Conservation (phyloP, 2,329 filamentous ascomycete species). For the Penicillium freii region DNA sequence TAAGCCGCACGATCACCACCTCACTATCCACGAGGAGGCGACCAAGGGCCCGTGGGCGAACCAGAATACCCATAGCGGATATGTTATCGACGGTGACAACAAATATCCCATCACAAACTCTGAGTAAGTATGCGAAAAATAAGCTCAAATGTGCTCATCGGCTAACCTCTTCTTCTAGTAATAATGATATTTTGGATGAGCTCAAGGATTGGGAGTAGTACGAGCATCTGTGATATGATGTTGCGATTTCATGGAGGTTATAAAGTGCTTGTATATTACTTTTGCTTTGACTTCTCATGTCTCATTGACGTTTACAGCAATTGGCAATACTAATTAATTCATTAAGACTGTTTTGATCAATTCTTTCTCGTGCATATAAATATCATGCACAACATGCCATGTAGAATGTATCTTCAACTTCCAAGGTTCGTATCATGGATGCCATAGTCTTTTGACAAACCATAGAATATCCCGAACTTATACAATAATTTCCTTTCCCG, state of each 20-base stretch:
- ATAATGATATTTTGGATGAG: conserved; percentile 12
- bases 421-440: too few species aligned
- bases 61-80: conserved; percentile 11
- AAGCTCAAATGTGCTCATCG: not conserved
- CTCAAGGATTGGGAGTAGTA: conserved; percentile 19
- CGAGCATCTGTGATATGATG: not conserved
- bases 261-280: conserved; percentile 19
- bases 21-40: conserved; percentile 4
- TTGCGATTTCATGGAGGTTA: not conserved
- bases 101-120: not conserved
- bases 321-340: not conserved
- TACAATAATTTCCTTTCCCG: not conserved
- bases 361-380: too few species aligned
- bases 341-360: not conserved
- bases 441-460: too few species aligned
- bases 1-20: not conserved
- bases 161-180: conserved; percentile 4
- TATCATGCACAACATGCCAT: too few species aligned
- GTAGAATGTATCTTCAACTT: too few species aligned
- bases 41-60: conserved; percentile 12
- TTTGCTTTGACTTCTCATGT: not conserved
- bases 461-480: not conserved
- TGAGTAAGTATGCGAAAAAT: conserved; percentile 10
- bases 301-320: not conserved
- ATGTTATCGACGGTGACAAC: conserved; percentile 6